These are phyloP conservation scores for Pichia membranifaciens DNA, from an alignment of 805 yeast genomes.

Conservation along the genomic window DNA sequence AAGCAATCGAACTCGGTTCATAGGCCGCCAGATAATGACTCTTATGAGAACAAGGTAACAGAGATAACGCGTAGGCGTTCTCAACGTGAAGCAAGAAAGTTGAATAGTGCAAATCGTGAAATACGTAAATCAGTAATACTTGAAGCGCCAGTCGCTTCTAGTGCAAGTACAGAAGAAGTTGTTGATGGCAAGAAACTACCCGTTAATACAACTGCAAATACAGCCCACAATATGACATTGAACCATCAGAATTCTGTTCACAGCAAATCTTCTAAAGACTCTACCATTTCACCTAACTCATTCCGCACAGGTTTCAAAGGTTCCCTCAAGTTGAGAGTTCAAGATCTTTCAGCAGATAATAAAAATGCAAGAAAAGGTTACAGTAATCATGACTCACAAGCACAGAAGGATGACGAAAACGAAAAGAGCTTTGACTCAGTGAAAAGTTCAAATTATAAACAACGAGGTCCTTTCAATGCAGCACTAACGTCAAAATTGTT, in stretches of 20 bases:
- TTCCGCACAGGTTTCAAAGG: slow-evolving; percentile 23
- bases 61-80: slow-evolving; percentile 76
- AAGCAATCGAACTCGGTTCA: not conserved
- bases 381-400: not conserved
- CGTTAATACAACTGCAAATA: not conserved
- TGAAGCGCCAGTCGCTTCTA: slow-evolving; percentile 51
- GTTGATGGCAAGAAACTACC: not conserved
- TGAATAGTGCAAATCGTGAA: slow-evolving; percentile 46
- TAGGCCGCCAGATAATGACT: slow-evolving; percentile 31
- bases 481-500: slow-evolving; percentile 54
- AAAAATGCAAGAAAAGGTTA: slow-evolving; percentile 2
- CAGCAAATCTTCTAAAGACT: slow-evolving; percentile 14
- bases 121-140: slow-evolving; percentile 63
- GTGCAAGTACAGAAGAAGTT: slow-evolving; percentile 26
- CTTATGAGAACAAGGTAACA: slow-evolving; percentile 63
- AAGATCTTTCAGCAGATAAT: slow-evolving; percentile 26
- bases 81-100: slow-evolving; percentile 56
- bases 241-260: not conserved
- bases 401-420: not conserved
- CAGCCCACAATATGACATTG: not conserved
- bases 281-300: not conserved
- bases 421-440: slow-evolving; percentile 8
- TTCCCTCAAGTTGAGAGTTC: slow-evolving; percentile 26
- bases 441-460: not conserved
- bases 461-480: slow-evolving; percentile 33